Evolutionary conservation across 2,329 filamentous ascomycete genomes (phyloP).

Genomic region (Xenosphaeropsis pyriputrescens): DNA sequence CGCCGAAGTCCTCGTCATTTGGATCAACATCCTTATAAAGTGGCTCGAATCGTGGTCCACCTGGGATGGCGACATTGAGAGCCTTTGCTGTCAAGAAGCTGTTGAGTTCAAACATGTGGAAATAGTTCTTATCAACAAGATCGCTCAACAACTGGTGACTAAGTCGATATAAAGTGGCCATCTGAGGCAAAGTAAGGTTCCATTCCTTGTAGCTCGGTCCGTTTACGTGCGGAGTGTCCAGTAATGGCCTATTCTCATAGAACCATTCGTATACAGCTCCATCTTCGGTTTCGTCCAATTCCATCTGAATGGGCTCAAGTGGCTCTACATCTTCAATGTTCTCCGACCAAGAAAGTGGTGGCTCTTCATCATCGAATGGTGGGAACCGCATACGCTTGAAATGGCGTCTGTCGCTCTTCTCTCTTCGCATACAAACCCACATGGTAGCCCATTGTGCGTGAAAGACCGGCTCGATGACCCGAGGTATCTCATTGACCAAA

Average conservation of each 20-base stretch:
- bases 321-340: constrained; percentile 98
- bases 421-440: constrained; percentile 97
- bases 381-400: constrained; percentile 99
- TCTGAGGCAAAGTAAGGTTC: constrained; percentile 87
- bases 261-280: constrained; percentile 90
- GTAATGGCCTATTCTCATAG: constrained; percentile 81
- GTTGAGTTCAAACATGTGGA: constrained; percentile 90
- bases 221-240: constrained; percentile 88
- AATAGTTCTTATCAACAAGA: constrained; percentile 91
- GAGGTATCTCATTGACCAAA: constrained; percentile 87
- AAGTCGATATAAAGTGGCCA: constrained; percentile 87
- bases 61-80: constrained; percentile 92
- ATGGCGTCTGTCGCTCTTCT: constrained; percentile 88
- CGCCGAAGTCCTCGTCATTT: constrained; percentile 97
- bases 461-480: constrained; percentile 95
- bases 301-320: constrained; percentile 95
- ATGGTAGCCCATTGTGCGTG: constrained; percentile 99
- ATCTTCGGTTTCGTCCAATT: constrained; percentile 89
- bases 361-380: constrained; percentile 96
- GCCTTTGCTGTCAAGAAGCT: constrained; percentile 95
- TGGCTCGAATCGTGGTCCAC: constrained; percentile 90
- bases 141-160: constrained; percentile 86
- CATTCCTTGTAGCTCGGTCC: constrained; percentile 93
- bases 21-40: constrained; percentile 98
- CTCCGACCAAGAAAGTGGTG: constrained; percentile 92